Base-by-base conservation (phyloP, 495 filamentous ascomycete genomes). In the Margaritispora aquatica region DNA sequence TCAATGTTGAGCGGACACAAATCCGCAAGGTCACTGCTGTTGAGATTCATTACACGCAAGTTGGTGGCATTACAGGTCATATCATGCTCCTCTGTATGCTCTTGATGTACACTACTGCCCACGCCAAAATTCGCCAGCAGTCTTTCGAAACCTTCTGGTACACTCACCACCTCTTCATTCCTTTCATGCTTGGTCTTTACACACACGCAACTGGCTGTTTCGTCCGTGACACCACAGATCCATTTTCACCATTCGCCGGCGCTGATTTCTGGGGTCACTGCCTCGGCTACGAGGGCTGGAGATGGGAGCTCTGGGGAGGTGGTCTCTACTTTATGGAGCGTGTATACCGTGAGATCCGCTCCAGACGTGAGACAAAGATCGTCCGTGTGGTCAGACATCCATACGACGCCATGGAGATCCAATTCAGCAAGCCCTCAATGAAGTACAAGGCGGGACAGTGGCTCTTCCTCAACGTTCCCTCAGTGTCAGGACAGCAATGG, bases 71-170 rank as follows among this genome's bases (percentile, higher is more conserved):
- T 60, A 99, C 94, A 0, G 94, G 94, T 19, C 94, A 99, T 73
- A 82, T 99, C 48, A 99, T 99, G 94, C 82, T 97, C 4, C 78
- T 97, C 9, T 99, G 94, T 80, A 97, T 99, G 94, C 77, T 99
- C 54, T 73, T 99, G 55, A 99, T 99, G 83, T 99, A 94, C 72
- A 99, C 94, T 20, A 96, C 95, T 8, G 88, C 94, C 2, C 94
- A 99, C 67, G 80, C 85, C 64, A 88, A 88, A 63, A 97, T 99
- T 65, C 88, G 94, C 52, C 90, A 97, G 69, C 94, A 99, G 68
- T 95, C 89, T 1, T 99, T 88, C 71, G 94, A 99, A 73, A 93
- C 93, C 1, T 99, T 99, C 69, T 97, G 93, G 94, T 99, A 99
- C 73, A 96, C 90, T 11, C 94, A 99, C 71, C 95, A 99, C 63